Evolutionary conservation across 1,284 basidiomycete genomes (phyloP).

Genomic region (Stereum hirsutum): DNA sequence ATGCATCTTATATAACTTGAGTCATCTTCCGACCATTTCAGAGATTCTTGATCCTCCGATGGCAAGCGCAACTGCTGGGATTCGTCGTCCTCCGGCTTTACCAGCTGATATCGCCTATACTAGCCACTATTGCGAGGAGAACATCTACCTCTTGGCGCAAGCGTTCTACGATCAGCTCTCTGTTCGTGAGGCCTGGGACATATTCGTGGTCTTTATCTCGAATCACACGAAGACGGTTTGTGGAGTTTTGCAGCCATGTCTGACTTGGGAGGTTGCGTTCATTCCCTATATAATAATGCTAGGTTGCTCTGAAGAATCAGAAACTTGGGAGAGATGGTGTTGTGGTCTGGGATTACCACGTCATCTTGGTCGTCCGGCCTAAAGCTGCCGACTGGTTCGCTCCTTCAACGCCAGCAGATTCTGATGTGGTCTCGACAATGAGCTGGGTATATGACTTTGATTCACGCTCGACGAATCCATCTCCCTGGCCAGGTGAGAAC

Average conservation of each 20-base stretch:
- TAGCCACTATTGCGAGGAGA: slow-evolving; percentile 61
- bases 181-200: slow-evolving; percentile 31
- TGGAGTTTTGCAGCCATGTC: background rate
- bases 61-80: too few species aligned
- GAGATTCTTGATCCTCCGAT: background rate
- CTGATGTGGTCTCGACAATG: slow-evolving; percentile 4
- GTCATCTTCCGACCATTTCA: background rate
- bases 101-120: slow-evolving; percentile 24
- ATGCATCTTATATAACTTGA: background rate
- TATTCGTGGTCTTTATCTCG: slow-evolving; percentile 57
- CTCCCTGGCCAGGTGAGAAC: slow-evolving; percentile 34
- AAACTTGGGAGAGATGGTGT: slow-evolving; percentile 26
- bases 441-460: slow-evolving; percentile 64
- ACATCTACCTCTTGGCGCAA: slow-evolving; percentile 51
- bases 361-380: slow-evolving; percentile 43
- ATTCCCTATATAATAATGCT: slow-evolving; percentile 3
- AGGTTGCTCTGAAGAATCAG: slow-evolving; percentile 64
- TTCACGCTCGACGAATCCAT: slow-evolving; percentile 37
- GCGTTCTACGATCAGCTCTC: slow-evolving; percentile 26
- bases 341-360: slow-evolving; percentile 75
- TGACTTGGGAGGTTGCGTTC: background rate
- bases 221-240: slow-evolving; percentile 48
- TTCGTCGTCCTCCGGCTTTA: slow-evolving; percentile 16
- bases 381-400: too few species aligned
- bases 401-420: background rate